Conservation (phyloP, 2,329 filamentous ascomycete species). For the Phyllosticta paracitricarpa region DNA sequence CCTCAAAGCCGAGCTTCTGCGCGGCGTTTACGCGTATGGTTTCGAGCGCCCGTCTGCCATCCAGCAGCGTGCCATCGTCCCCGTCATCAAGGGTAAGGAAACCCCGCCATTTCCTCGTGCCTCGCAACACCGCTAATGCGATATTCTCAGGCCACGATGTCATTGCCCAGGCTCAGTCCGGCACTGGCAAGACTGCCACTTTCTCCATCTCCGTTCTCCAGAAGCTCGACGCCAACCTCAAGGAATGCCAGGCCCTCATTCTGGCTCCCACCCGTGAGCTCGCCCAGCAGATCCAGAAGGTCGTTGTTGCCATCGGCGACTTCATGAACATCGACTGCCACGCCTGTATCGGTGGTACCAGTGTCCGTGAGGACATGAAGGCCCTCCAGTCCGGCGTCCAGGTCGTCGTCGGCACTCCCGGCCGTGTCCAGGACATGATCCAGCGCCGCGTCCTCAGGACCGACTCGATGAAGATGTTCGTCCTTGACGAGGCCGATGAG, state of each 20-base stretch:
- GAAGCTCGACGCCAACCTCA: slow-evolving; percentile 92
- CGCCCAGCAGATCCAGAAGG: slow-evolving; percentile 99
- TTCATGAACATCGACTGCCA: slow-evolving; percentile 99
- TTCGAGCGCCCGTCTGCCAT: slow-evolving; percentile 99
- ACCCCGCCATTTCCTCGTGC: neutral
- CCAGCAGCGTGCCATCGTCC: slow-evolving; percentile 99
- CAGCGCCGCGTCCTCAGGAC: slow-evolving; percentile 95
- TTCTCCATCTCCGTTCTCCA: slow-evolving; percentile 99
- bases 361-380: slow-evolving; percentile 97
- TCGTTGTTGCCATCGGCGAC: slow-evolving; percentile 95
- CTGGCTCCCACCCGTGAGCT: slow-evolving; percentile 97
- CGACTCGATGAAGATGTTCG: slow-evolving; percentile 99
- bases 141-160: slow-evolving; percentile 72
- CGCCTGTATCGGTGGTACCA: slow-evolving; percentile 97
- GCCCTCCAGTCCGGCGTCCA: slow-evolving; percentile 91
- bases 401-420: slow-evolving; percentile 94
- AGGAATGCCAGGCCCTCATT: slow-evolving; percentile 96
- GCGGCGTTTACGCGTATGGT: slow-evolving; percentile 98
- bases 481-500: slow-evolving; percentile 98
- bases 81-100: slow-evolving; percentile 91
- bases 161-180: slow-evolving; percentile 98
- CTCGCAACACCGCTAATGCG: neutral
- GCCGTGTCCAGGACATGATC: slow-evolving; percentile 99
- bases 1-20: slow-evolving; percentile 93
- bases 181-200: slow-evolving; percentile 98